Evolutionary conservation across 1,284 basidiomycete genomes (phyloP).

Genomic region (Ustilago vetiveriae): DNA sequence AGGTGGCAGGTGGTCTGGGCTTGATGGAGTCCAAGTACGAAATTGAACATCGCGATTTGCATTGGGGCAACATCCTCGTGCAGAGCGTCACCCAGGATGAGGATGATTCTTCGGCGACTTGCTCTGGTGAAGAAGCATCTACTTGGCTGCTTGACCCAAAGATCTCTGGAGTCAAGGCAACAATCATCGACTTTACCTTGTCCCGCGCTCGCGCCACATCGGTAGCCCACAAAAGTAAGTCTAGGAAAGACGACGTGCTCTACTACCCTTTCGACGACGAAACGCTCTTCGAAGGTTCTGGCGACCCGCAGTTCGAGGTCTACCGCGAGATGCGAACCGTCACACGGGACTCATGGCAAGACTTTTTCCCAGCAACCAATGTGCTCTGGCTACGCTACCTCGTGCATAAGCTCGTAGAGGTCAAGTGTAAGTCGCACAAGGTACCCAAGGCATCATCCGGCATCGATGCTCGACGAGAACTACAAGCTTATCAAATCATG

Average conservation of each 20-base stretch:
- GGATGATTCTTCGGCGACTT: background rate
- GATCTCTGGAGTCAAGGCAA: constrained; percentile 75
- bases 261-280: constrained; percentile 66
- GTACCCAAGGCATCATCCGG: constrained; percentile 4
- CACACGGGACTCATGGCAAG: constrained; percentile 75
- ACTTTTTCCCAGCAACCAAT: constrained; percentile 82
- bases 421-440: constrained; percentile 22
- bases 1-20: constrained; percentile 79
- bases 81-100: constrained; percentile 3
- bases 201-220: constrained; percentile 71
- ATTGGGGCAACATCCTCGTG: constrained; percentile 96
- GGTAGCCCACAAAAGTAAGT: constrained; percentile 6
- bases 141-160: constrained; percentile 59
- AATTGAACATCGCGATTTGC: constrained; percentile 98
- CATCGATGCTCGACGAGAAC: constrained; percentile 3
- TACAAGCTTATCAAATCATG: constrained; percentile 6
- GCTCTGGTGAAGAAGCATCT: background rate
- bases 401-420: constrained; percentile 74
- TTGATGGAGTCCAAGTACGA: constrained; percentile 79
- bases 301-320: constrained; percentile 92
- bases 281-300: constrained; percentile 72
- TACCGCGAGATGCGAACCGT: constrained; percentile 85
- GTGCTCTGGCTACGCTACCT: constrained; percentile 90
- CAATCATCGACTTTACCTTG: constrained; percentile 92
- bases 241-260: constrained; percentile 26